Evolutionary conservation across 2,329 filamentous ascomycete species (phyloP).

Genomic region (Sclerotinia glacialis): DNA sequence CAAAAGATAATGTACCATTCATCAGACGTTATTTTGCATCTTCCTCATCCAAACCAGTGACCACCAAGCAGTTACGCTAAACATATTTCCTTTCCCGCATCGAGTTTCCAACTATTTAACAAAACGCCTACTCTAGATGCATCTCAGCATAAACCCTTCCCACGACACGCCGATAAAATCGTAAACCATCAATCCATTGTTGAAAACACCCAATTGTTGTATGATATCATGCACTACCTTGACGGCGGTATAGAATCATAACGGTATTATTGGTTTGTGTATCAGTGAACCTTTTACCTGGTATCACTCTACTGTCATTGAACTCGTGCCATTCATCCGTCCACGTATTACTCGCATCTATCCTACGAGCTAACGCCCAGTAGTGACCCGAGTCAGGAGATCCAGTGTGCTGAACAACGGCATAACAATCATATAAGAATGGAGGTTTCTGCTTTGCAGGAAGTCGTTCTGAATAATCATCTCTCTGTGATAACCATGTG

Average conservation of each 20-base stretch:
- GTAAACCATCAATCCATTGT: not conserved
- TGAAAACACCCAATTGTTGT: not conserved
- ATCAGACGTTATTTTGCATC: not conserved
- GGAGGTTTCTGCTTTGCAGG: conserved; percentile 14
- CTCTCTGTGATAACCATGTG: conserved; percentile 17
- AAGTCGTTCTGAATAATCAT: conserved; percentile 9
- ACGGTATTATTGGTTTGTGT: conserved; percentile 5
- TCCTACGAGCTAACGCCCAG: conserved; percentile 17
- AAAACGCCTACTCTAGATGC: conserved; percentile 5
- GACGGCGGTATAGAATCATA: conserved; percentile 13
- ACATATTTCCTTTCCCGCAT: not conserved
- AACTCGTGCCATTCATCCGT: conserved; percentile 21
- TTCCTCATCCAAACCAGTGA: not conserved
- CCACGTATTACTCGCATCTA: conserved; percentile 10
- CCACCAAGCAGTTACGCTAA: conserved; percentile 28
- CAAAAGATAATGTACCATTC: conserved; percentile 4
- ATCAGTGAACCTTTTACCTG: conserved; percentile 10
- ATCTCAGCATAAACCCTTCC: not conserved
- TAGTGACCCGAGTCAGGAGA: not conserved
- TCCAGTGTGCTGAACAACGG: conserved; percentile 4
- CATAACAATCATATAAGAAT: conserved; percentile 21
- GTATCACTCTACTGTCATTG: conserved; percentile 8
- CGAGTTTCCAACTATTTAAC: conserved; percentile 12
- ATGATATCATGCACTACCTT: conserved; percentile 2
- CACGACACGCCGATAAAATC: not conserved